A percentile compares a stretch with the other conserved stretches of the same genome.
These are phyloP conservation scores for Heterobasidion occidentale DNA, from an alignment of 1,284 basidiomycete species.

Conservation along the genomic window DNA sequence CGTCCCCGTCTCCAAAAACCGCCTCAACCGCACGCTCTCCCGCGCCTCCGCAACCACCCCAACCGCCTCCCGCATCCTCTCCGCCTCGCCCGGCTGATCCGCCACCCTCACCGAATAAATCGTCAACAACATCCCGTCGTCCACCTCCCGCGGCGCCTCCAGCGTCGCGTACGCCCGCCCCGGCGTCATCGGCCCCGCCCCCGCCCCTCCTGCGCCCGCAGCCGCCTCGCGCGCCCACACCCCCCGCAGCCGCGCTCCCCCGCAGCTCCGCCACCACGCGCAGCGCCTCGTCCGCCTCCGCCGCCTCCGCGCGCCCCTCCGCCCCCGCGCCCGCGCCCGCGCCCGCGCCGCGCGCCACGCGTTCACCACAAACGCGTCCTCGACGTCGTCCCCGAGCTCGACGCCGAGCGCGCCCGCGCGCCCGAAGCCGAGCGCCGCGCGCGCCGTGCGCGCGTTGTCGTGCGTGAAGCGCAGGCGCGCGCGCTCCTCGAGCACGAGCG, in stretches of 20 bases:
- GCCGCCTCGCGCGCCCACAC: slow-evolving; percentile 43
- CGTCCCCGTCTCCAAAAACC: slow-evolving; percentile 56
- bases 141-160: slow-evolving; percentile 61
- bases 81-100: slow-evolving; percentile 56
- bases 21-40: slow-evolving; percentile 63
- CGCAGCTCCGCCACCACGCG: slow-evolving; percentile 55
- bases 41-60: slow-evolving; percentile 62
- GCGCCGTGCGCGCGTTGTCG: slow-evolving; percentile 42
- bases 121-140: slow-evolving; percentile 71
- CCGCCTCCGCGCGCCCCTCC: slow-evolving; percentile 27
- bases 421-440: slow-evolving; percentile 57
- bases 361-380: slow-evolving; percentile 53
- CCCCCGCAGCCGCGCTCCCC: slow-evolving; percentile 40
- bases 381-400: slow-evolving; percentile 58
- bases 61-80: slow-evolving; percentile 63
- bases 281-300: slow-evolving; percentile 55
- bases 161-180: slow-evolving; percentile 69
- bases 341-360: slow-evolving; percentile 62
- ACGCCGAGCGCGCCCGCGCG: slow-evolving; percentile 46
- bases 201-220: slow-evolving; percentile 25
- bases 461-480: slow-evolving; percentile 55
- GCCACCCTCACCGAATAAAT: slow-evolving; percentile 70
- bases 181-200: slow-evolving; percentile 46
- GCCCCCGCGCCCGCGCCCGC: slow-evolving; percentile 46
- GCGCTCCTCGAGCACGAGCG: slow-evolving; percentile 48